Evolutionary conservation across 768 basidiomycete genomes (phyloP).

Genomic region (Boletus bicolor): DNA sequence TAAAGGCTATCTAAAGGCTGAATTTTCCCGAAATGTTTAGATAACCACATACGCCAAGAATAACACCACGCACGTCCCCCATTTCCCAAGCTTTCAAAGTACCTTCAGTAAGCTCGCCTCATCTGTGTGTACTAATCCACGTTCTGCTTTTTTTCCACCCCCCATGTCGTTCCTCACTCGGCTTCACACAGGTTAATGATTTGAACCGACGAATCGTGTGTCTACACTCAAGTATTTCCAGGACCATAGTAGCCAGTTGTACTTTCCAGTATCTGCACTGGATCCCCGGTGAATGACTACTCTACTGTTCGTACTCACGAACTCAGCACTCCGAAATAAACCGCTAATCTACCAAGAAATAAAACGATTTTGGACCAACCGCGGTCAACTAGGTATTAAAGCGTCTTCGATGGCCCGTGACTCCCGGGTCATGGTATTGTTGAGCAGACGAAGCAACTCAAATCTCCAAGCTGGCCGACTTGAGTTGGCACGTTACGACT

Average conservation of each 20-base stretch:
- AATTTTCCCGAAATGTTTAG: background rate
- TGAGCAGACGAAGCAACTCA: background rate
- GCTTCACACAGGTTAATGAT: background rate
- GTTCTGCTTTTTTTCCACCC: background rate
- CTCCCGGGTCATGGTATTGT: background rate
- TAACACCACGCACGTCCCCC: background rate
- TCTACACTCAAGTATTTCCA: conserved; percentile 1
- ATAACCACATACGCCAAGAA: conserved; percentile 2
- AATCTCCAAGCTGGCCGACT: background rate
- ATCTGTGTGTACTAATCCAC: background rate
- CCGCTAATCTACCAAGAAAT: background rate
- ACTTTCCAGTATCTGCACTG: background rate
- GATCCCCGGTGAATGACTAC: background rate
- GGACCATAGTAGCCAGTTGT: background rate
- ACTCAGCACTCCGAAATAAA: background rate
- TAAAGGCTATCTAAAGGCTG: conserved; percentile 13
- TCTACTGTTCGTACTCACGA: background rate
- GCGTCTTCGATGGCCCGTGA: background rate
- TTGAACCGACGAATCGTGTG: background rate
- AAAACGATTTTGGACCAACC: background rate
- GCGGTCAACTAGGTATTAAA: background rate
- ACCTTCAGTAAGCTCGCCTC: background rate
- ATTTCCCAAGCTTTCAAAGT: conserved; percentile 3
- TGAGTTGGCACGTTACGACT: conserved; percentile 7
- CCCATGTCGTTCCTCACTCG: background rate